phyloP scores from a whole-genome alignment of 164 flowering plant genomes.

The Hamamelis virginiana region DNA sequence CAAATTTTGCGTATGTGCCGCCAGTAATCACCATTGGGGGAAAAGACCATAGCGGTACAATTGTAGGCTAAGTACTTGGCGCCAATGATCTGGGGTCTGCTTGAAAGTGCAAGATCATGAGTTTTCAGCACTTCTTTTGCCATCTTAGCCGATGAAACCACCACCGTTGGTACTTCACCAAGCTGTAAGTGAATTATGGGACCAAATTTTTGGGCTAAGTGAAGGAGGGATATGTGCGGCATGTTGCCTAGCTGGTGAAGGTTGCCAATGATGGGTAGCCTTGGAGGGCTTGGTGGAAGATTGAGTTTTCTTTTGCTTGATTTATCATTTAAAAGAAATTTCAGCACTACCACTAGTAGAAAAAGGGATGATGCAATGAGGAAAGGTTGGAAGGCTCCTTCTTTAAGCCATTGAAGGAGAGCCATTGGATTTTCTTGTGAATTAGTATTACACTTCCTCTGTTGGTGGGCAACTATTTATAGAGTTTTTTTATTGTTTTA shows the following conservation, averaged over 20 bases:
- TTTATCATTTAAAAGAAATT: conserved; percentile 8
- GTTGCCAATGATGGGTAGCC: conserved; percentile 61
- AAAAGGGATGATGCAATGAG: conserved; percentile 18
- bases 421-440: conserved; percentile 24
- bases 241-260: conserved; percentile 55
- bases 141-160: conserved; percentile 52
- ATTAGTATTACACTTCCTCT: no score
- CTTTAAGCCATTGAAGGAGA: conserved; percentile 20
- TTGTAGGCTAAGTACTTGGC: conserved; percentile 42
- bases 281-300: conserved; percentile 52
- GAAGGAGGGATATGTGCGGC: conserved; percentile 52
- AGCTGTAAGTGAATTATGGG: conserved; percentile 50
- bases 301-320: conserved; percentile 16
- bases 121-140: conserved; percentile 56
- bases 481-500: no score
- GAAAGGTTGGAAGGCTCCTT: conserved; percentile 14
- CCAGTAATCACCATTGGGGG: conserved; percentile 66
- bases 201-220: conserved; percentile 38
- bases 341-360: conserved; percentile 13
- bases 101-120: conserved; percentile 52
- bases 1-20: conserved; percentile 47
- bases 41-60: conserved; percentile 41
- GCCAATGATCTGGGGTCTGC: conserved; percentile 38
- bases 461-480: no score
- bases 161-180: conserved; percentile 49